phyloP scores from a whole-genome alignment of 164 flowering plant genomes.

The Nymphaea colorata region DNA sequence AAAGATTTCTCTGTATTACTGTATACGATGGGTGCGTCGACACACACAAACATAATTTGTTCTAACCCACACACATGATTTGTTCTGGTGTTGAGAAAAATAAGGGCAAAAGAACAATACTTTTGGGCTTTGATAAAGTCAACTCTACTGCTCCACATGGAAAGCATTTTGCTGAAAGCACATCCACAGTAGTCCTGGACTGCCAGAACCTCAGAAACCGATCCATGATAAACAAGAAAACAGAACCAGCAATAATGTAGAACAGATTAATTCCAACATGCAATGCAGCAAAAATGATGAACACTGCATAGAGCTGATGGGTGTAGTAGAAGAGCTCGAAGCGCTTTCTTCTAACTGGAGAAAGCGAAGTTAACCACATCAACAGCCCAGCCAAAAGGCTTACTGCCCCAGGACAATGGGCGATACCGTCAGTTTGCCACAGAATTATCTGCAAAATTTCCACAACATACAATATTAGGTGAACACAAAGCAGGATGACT shows the following conservation, averaged over 20 bases:
- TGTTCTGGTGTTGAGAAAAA: neutral
- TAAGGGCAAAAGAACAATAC: neutral
- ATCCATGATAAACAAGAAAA: conserved; percentile 74
- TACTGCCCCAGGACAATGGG: conserved; percentile 74
- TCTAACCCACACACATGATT: neutral
- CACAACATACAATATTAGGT: too few species aligned
- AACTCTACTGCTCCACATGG: neutral
- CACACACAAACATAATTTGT: too few species aligned
- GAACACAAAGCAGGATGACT: too few species aligned
- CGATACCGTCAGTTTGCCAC: conserved; percentile 57
- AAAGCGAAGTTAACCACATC: conserved; percentile 88
- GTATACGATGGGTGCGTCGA: too few species aligned
- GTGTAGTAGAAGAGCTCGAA: conserved; percentile 92
- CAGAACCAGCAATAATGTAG: conserved; percentile 59
- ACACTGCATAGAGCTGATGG: conserved; percentile 75
- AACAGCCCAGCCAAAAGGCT: conserved; percentile 68
- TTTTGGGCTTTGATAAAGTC: neutral
- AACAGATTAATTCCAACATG: conserved; percentile 77
- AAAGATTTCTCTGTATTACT: too few species aligned
- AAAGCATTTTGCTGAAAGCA: neutral
- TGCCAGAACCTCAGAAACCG: conserved; percentile 85
- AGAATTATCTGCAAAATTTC: conserved; percentile 33
- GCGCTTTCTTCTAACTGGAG: conserved; percentile 44
- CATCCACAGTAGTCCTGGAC: conserved; percentile 6
- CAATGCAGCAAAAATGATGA: conserved; percentile 66